Evolutionary conservation across 2,329 filamentous ascomycete species (phyloP).

Genomic region (Ceratocystis variospora): DNA sequence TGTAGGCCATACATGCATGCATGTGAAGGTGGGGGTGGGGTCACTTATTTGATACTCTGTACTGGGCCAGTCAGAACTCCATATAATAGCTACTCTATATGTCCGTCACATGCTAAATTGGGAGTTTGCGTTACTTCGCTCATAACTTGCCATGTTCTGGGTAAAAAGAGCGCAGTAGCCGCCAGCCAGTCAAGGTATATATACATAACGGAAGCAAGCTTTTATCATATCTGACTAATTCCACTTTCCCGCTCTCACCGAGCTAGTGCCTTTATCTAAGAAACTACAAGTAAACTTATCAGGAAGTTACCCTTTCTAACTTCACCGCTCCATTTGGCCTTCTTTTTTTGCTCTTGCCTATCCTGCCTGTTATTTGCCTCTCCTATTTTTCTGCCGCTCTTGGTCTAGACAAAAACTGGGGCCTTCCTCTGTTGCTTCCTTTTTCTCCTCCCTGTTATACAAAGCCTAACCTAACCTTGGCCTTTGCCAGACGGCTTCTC

Average conservation of each 20-base stretch:
- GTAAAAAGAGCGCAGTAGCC: no score
- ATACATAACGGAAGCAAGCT: no score
- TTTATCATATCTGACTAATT: no score
- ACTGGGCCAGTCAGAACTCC: background rate
- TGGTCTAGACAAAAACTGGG: slow-evolving; percentile 1
- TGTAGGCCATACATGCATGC: background rate
- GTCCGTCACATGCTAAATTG: background rate
- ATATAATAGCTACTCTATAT: background rate
- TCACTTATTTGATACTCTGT: background rate
- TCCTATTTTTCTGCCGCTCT: slow-evolving; percentile 6
- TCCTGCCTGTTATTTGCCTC: background rate
- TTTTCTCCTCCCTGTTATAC: background rate
- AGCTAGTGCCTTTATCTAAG: no score
- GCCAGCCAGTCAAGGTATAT: no score
- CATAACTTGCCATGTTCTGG: no score
- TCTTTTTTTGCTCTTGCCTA: background rate
- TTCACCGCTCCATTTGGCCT: background rate
- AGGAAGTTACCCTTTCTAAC: background rate
- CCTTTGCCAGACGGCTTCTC: no score
- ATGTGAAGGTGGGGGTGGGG: background rate
- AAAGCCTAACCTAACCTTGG: no score
- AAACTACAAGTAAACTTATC: no score
- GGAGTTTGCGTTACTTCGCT: background rate
- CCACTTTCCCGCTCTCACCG: no score
- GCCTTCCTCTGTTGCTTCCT: background rate